Evolutionary conservation across 305 asterid genomes (phyloP), one percentile per base, ranked within the genome.

Genomic region (Andrographis paniculata): DNA sequence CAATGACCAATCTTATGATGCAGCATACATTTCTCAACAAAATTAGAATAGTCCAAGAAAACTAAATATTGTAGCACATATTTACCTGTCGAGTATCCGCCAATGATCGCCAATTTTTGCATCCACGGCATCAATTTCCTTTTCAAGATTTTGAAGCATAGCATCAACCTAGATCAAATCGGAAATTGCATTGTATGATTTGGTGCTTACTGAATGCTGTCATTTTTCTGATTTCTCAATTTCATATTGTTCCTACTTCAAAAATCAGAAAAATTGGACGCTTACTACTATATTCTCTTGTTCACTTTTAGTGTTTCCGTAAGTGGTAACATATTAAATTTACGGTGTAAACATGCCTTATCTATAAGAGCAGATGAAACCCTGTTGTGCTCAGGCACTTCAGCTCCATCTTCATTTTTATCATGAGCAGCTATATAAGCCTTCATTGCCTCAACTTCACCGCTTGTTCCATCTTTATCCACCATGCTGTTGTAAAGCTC

Each of bases 71-170:
- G 27, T 19, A 61, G 51, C 50, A 42, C 20, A 17, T 21, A 52
- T 36, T 35, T 67, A 87, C 96, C 93, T 80, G 70, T 83, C 94
- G 41, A 87, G 94, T 60, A 87, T 62, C 51, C 83, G 78, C 94
- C 93, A 83, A 18, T 68, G 87, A 56, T 87, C 91, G 64, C 94
- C 96, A 53, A 87, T 83, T 64, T 76, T 83, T 6, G 89, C 87
- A 76, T 87, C 94, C 39, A 87, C 96, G 10, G 75, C 87, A 61
- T 87, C 94, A 53, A 87, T 87, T 67, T 87, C 94, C 70, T 83
- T 78, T 73, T 87, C 94, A 61, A 87, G 91, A 43, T 76, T 73
- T 64, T 83, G 94, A 53, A 87, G 93, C 96, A 87, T 87, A 46
- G 74, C 67, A 66, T 76, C 94, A 64, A 87, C 95, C 95, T 87